Conservation (phyloP, 352 stramenopile species). For the Globisporangium acanthophoron region DNA sequence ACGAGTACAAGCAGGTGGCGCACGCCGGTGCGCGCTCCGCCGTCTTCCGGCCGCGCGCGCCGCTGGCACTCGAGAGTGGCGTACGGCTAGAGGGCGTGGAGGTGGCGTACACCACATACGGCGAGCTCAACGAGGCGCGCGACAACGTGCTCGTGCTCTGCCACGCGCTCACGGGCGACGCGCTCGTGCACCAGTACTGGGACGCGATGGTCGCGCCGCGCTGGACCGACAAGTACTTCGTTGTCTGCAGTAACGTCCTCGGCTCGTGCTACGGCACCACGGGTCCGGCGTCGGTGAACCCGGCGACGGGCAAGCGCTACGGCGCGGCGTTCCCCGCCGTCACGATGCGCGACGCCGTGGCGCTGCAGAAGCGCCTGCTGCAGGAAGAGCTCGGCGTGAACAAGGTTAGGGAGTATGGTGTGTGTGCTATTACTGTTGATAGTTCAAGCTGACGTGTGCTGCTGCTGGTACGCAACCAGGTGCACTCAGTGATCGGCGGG, state of each 20-base stretch:
- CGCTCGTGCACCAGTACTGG: constrained; percentile 92
- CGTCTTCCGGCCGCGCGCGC: constrained; percentile 33
- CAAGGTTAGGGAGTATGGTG: constrained; percentile 18
- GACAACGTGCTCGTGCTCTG: constrained; percentile 56
- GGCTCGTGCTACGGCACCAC: constrained; percentile 95
- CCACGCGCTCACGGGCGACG: constrained; percentile 95
- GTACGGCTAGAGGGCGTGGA: constrained; percentile 57
- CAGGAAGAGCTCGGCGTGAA: constrained; percentile 85
- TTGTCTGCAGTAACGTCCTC: constrained; percentile 96
- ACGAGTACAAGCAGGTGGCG: constrained; percentile 53
- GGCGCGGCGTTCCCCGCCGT: constrained; percentile 88
- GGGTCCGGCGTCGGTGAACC: constrained; percentile 79
- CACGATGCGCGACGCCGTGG: constrained; percentile 91
- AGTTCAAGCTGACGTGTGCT: not conserved
- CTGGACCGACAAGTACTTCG: constrained; percentile 95
- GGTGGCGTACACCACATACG: constrained; percentile 94
- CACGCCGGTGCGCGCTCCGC: constrained; percentile 39
- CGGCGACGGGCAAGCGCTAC: constrained; percentile 65
- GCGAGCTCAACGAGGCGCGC: constrained; percentile 70
- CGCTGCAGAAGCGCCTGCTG: constrained; percentile 87
- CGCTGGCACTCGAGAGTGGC: constrained; percentile 61
- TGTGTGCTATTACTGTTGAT: not conserved
- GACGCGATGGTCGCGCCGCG: constrained; percentile 90
- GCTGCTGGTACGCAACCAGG: not conserved
- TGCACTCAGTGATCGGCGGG: constrained; percentile 91